Conservation (phyloP, 2,329 filamentous ascomycete species). For the Ophiostoma quercus region DNA sequence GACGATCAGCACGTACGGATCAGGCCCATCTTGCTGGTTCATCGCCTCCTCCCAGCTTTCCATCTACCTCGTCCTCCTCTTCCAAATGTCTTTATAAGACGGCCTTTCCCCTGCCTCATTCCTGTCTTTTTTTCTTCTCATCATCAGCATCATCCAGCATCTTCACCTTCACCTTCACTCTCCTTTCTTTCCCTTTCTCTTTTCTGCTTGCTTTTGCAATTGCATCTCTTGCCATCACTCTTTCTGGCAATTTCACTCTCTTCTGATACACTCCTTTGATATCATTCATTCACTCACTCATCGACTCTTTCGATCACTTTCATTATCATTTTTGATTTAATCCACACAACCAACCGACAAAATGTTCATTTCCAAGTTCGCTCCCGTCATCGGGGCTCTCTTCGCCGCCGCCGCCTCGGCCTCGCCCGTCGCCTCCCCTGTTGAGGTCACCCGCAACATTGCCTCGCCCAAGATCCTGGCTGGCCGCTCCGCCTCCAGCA, state of each 20-base stretch:
- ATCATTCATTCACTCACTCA: slow-evolving; percentile 1
- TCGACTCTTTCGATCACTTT: not conserved
- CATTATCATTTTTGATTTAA: not conserved
- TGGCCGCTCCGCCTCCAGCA: slow-evolving; percentile 12
- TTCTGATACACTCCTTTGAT: slow-evolving; percentile 22
- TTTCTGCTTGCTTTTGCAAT: slow-evolving; percentile 9
- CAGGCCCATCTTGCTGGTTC: not conserved
- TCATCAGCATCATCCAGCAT: slow-evolving; percentile 21
- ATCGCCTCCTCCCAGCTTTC: slow-evolving; percentile 11
- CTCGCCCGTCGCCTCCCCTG: slow-evolving; percentile 20
- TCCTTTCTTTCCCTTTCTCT: not conserved
- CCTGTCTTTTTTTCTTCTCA: slow-evolving; percentile 9
- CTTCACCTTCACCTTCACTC: slow-evolving; percentile 16
- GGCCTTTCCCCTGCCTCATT: slow-evolving; percentile 18
- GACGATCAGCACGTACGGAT: not conserved
- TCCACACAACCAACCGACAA: not conserved
- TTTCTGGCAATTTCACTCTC: slow-evolving; percentile 15
- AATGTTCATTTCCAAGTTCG: slow-evolving; percentile 24
- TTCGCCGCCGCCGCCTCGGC: slow-evolving; percentile 26
- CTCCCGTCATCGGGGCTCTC: slow-evolving; percentile 25
- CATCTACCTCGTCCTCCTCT: not conserved
- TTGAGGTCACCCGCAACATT: not conserved
- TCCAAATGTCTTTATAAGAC: slow-evolving; percentile 19
- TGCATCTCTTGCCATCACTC: slow-evolving; percentile 18
- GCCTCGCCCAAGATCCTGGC: slow-evolving; percentile 9